A percentile compares a stretch with the other conserved stretches of the same genome.
Conservation (phyloP, 805 yeast genomes). For the Nakazawaea siamensis region DNA sequence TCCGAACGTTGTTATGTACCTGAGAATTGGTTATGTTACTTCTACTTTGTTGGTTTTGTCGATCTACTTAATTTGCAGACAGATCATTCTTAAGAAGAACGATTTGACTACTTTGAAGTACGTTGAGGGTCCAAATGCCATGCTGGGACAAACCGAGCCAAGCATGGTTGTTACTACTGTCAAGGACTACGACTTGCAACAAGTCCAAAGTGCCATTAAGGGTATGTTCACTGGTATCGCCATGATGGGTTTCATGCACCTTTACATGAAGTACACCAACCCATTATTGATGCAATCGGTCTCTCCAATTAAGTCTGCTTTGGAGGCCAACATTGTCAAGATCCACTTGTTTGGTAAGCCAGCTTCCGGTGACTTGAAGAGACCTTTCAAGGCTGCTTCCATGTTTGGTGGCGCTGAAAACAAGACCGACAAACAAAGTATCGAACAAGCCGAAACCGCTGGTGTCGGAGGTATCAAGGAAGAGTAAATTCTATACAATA, state of each 20-base stretch:
- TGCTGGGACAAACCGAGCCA: slow-evolving; percentile 67
- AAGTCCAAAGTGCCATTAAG: slow-evolving; percentile 72
- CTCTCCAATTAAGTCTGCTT: slow-evolving; percentile 81
- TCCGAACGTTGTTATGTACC: slow-evolving; percentile 63
- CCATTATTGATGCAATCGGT: slow-evolving; percentile 94
- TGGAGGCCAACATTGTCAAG: slow-evolving; percentile 85
- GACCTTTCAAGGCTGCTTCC: slow-evolving; percentile 91
- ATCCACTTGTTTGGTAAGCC: slow-evolving; percentile 80
- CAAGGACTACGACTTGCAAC: slow-evolving; percentile 88
- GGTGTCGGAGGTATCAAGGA: slow-evolving; percentile 87
- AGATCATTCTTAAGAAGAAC: slow-evolving; percentile 61
- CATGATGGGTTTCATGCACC: slow-evolving; percentile 97
- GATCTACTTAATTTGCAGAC: slow-evolving; percentile 59
- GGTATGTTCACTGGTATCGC: slow-evolving; percentile 83
- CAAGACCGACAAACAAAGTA: slow-evolving; percentile 81
- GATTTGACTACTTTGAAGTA: slow-evolving; percentile 89
- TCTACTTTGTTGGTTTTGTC: slow-evolving; percentile 59
- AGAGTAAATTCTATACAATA: too few relatives aligned
- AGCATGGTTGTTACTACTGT: slow-evolving; percentile 84
- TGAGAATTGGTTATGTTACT: slow-evolving; percentile 62
- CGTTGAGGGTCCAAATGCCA: slow-evolving; percentile 74
- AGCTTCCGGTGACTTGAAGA: slow-evolving; percentile 84
- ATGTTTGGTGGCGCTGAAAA: slow-evolving; percentile 57
- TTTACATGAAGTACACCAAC: slow-evolving; percentile 95
- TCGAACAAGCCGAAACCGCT: slow-evolving; percentile 75